Base-by-base conservation (phyloP, 495 filamentous ascomycete species). In the Neurospora sp. region DNA sequence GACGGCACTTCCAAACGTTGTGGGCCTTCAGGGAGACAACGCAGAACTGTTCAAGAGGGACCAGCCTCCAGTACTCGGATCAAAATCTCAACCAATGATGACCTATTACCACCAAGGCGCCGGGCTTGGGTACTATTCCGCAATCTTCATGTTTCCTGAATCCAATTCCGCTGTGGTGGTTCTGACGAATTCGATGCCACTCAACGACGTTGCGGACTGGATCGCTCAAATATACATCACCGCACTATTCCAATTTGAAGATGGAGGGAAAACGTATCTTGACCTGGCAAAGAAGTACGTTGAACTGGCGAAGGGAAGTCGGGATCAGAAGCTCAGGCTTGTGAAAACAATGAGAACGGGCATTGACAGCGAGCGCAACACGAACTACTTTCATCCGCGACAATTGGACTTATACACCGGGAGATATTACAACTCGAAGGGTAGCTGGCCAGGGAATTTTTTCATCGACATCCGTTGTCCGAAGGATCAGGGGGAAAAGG, bases 61-160 rank as follows among this genome's bases (percentile, higher is more conserved):
- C 27, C 27, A 27, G 27, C 27, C 1, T 27, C 27, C 27, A 27
- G 27, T 27, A 27, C 27, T 27, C 27, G 27, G 27, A 27, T 27
- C 27, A 27, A 27, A 27, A 27, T 27, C 27, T 1, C 27, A 27
- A 27, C 27, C 27, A 27, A 27, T 27, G 70, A 20, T 80, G 4
- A 72, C 71, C 1, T 31, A 31, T 0, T 31, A 79, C 38, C 79
- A 81, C 41, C 76, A 81, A 20, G 78, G 80, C 12, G 69, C 61
- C 69, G 41, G 72, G 6, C 37, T 73, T 8, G 79, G 80, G 2
- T 74, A 70, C 68, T 71, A 73, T 27, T 69, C 73, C 16, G 37
- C 38, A 39, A 48, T 79, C 3, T 71, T 69, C 12, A 75, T 82
- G 17, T 69, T 82, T 8, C 80, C 80, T 10, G 76, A 77, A 10